These are phyloP conservation scores for Cystobasidium onofrii DNA, from an alignment of 768 basidiomycete species.

Conservation along the genomic window DNA sequence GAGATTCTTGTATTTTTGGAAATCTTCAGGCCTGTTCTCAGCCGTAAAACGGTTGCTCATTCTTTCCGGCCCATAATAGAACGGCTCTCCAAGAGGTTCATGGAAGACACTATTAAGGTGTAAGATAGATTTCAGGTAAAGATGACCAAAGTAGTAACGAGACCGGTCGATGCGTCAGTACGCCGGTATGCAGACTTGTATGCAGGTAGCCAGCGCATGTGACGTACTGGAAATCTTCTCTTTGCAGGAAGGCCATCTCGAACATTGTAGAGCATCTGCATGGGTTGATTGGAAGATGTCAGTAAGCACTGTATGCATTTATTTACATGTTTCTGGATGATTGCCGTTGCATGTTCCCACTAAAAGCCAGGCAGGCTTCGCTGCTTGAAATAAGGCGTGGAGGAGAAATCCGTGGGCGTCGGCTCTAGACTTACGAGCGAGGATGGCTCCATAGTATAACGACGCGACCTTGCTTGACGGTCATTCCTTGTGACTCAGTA, in stretches of 20 bases:
- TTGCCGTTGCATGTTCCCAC: neutral
- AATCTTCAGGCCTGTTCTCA: conserved; percentile 31
- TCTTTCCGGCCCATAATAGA: conserved; percentile 38
- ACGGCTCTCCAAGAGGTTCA: conserved; percentile 36
- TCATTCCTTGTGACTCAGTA: neutral
- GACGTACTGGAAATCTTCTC: conserved; percentile 23
- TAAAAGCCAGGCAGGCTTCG: neutral
- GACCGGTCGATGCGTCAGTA: too few relatives aligned
- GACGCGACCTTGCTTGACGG: conserved; percentile 19
- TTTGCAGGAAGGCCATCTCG: conserved; percentile 37
- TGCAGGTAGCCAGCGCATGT: too few relatives aligned
- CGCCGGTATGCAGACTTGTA: too few relatives aligned
- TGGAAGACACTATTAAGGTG: conserved; percentile 39
- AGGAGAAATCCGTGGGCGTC: neutral
- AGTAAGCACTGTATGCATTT: neutral
- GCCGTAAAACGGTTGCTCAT: conserved; percentile 36
- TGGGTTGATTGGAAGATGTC: neutral
- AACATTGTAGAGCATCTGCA: conserved; percentile 40
- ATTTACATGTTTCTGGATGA: neutral
- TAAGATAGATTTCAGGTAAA: neutral
- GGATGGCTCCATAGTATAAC: conserved; percentile 27
- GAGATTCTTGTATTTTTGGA: conserved; percentile 31
- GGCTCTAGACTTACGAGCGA: conserved; percentile 21
- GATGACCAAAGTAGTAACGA: too few relatives aligned
- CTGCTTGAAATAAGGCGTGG: neutral